Base-by-base conservation (phyloP, 106 monocot genomes). In the Apostasia shenzhenica region DNA sequence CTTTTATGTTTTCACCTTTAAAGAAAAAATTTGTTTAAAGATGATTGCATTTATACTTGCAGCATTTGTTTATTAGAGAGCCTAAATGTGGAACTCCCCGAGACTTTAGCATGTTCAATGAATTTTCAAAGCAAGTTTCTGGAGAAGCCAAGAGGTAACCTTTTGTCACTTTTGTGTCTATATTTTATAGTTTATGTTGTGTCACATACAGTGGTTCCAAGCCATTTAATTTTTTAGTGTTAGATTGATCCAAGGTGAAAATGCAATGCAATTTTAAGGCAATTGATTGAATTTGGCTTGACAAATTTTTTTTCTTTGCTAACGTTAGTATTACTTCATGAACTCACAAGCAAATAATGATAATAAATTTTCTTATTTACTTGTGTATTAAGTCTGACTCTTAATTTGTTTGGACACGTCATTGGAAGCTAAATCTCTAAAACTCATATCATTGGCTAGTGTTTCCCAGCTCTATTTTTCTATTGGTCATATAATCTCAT, bases 61-160 rank as follows among this genome's bases (percentile, higher is more conserved):
- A 67, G 57, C 48, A 62, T 42, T 59, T 67, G 45, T 62, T 68
- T 55, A 41, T 57, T 48, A 56, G 13, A 43, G 75, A 42, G 48
- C 60, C 55, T 58, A 75, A 54, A 14, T 44, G 69, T 76, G 59
- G 68, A 46, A 76, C 52, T 55, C 61, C 60, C 75, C 88, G 94
- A 1, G 75, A 76, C n/a, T 82, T 91, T 9, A 84, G 91, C 69
- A 75, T 95, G 49, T 88, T 95, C 67, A 91, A 80, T 10, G 94
- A 95, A 77, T 91, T 95, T 48, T 88, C 87, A 5, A 88, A 95
- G 79, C 81, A 88, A 72, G 55, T 95, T 67, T 91, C 88, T 73
- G 94, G 91, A 74, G 85, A 94, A 75, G 87, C 81, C 54, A 85
- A 82, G 26, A 91, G 85, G 91, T 95, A 74, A 67, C 2, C 1